Percentiles rank a stretch among this genome's conserved stretches.
Conservation (phyloP, 2,329 filamentous ascomycete species). For the Aspergillus unguis region DNA sequence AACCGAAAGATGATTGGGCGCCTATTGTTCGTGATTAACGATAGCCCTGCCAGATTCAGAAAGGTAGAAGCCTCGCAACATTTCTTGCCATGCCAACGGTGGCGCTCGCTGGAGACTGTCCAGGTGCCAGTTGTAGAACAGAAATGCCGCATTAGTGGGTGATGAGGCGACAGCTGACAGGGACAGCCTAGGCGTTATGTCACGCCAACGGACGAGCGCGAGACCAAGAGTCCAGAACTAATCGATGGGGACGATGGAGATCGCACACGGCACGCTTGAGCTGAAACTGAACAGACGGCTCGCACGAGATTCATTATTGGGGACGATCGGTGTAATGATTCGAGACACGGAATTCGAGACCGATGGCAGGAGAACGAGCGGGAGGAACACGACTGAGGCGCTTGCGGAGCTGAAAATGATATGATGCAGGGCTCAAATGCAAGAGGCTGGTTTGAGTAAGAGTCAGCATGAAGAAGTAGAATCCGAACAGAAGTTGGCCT, state of each 20-base stretch:
- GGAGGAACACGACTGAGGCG: too few relatives aligned
- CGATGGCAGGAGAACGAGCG: too few relatives aligned
- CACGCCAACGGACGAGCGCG: neutral
- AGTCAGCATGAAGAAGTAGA: neutral
- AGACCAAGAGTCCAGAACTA: conserved; percentile 1
- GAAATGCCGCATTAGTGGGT: too few relatives aligned
- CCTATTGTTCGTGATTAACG: too few relatives aligned
- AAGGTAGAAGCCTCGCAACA: too few relatives aligned
- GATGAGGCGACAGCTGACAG: neutral
- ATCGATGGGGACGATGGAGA: conserved; percentile 1
- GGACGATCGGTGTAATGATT: neutral
- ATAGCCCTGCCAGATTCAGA: too few relatives aligned
- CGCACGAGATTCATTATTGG: neutral
- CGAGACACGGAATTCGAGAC: neutral
- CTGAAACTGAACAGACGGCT: neutral
- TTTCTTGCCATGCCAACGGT: too few relatives aligned
- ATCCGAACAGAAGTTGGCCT: neutral
- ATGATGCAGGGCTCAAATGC: conserved; percentile 20
- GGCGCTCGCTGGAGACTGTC: too few relatives aligned
- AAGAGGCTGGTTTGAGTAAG: conserved; percentile 22
- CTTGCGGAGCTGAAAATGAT: too few relatives aligned
- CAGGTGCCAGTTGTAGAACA: too few relatives aligned
- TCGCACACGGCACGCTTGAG: neutral
- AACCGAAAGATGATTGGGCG: too few relatives aligned
- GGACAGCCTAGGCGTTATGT: neutral